Evolutionary conservation across 1,284 basidiomycete genomes (phyloP), one percentile per base, ranked within the genome.

Genomic region (Leccinum angustisporum): DNA sequence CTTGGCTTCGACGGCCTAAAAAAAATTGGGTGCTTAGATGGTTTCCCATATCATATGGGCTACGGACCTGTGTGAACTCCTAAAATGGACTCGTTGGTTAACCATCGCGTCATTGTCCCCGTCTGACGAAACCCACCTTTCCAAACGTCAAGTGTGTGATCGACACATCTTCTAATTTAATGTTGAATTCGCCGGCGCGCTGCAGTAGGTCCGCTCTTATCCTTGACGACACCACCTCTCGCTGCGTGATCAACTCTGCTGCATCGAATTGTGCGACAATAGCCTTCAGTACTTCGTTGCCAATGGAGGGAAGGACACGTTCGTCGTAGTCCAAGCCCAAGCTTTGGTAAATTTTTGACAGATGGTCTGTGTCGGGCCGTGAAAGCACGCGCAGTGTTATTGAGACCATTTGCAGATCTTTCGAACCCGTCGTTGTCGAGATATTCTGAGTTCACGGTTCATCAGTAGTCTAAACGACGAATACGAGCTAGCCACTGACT

Each of bases 211-310:
- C 97, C 64, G 92, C 91, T 60, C 97, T 83, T 71, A 99, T 98
- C 66, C 95, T 84, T n/a, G 95, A 92, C 25, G 94, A 96, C 36
- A 98, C 91, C 64, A 93, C 86, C 83, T 93, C 91, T 69, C 91
- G 87, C 72, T 93, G 91, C 2, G 91, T 93, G 66, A 93, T 99
- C 69, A 99, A 82, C 79, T 99, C 97, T 18, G 97, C 96, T 50
- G 97, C 97, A 77, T 99, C 97, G 69, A 98, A 99, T 76, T 99
- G 97, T 11, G 97, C 97, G 0, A 99, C 97, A 63, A 97, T 98
- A 60, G 92, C 93, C 81, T 99, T 99, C 68, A 98, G 77, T 33
- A 99, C 96, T 80, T 99, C 97, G 75, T 99, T 99, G 52, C 95
- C 96, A 73, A 98, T 93, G 50, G 93, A 95, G 9, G 93, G 93